A percentile compares a stretch with the other conserved stretches of the same genome.
Evolutionary conservation across 176 grass and related monocot genomes (phyloP).

Genomic region (Carex cristatella): DNA sequence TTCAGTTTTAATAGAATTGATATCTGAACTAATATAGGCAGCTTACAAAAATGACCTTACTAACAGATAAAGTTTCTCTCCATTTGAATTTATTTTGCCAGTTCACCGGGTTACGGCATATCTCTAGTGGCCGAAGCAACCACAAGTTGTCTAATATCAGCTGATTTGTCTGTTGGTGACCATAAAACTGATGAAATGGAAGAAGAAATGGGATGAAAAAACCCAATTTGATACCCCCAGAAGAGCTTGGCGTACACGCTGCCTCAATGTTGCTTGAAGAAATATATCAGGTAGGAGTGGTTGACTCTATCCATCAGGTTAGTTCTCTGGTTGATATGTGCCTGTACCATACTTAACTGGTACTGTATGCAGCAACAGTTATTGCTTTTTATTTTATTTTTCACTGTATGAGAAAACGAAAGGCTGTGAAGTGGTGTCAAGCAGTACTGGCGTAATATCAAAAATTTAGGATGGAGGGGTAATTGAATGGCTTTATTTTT

Average conservation of each 20-base stretch:
- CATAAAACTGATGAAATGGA: constrained; percentile 58
- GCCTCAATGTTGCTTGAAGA: constrained; percentile 80
- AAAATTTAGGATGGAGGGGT: neutral
- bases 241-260: constrained; percentile 76
- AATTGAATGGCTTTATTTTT: neutral
- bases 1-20: neutral
- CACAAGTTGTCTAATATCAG: constrained; percentile 69
- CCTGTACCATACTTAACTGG: neutral
- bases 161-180: constrained; percentile 50
- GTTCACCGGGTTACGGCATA: constrained; percentile 84
- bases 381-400: neutral
- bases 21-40: neutral
- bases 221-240: constrained; percentile 56
- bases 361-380: constrained; percentile 13
- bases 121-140: constrained; percentile 90
- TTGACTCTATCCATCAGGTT: constrained; percentile 92
- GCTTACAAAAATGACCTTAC: neutral
- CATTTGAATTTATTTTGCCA: constrained; percentile 29
- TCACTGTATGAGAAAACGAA: neutral
- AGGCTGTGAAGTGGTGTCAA: neutral
- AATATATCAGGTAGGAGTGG: constrained; percentile 72
- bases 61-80: too few relatives aligned
- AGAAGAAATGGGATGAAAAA: constrained; percentile 56
- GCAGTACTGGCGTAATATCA: neutral
- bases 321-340: neutral